Base-by-base conservation (phyloP, 2,329 filamentous ascomycete species). In the Aspergillus persii region DNA sequence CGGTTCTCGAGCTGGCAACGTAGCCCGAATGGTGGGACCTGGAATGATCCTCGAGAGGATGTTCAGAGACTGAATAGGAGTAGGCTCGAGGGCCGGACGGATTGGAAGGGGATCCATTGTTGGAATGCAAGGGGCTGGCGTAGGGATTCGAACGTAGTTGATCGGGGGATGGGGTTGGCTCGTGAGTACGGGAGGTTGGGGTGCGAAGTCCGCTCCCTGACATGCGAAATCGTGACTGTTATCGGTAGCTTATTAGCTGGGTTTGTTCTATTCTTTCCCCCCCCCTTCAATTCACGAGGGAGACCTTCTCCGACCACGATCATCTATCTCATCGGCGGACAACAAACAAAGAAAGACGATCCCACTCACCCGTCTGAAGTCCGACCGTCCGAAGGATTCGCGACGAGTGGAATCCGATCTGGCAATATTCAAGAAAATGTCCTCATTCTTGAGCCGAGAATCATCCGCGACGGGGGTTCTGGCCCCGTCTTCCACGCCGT, bases 341-440 rank as follows among this genome's bases (percentile, higher is more conserved):
- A 23, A 3, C 7, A 47, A 47, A 47, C 23, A 47, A 47, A 18
- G 50, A 47, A 48, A 52, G 53, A 41, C 27, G 5, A 54, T 11
- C 39, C 53, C 27, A 70, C 74, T 76, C 65, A 77, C 75, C 57
- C 74, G 67, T 66, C 74, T 70, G 41, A 75, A 70, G 56, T 77
- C 75, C n/a, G 74, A 71, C 50, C 71, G 74, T 41, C 70, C 68
- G 27, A 75, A 50, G 18, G 75, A 76, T 53, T 74, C 71, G 52
- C 74, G 74, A 59, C 73, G 74, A 46, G 57, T 66, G 6, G 74
- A 75, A 54, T 77, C 77, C 4, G 74, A 71, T 62, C 74, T 74
- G 9, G 78, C 78, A 59, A 80, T 80, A 60, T 80, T 80, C 56
- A 80, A 64, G 61, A 80, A 80, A 30, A 80, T 65, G 68, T 80